Conservation (phyloP, 495 filamentous ascomycete species). For the Penicillium riverlandense region DNA sequence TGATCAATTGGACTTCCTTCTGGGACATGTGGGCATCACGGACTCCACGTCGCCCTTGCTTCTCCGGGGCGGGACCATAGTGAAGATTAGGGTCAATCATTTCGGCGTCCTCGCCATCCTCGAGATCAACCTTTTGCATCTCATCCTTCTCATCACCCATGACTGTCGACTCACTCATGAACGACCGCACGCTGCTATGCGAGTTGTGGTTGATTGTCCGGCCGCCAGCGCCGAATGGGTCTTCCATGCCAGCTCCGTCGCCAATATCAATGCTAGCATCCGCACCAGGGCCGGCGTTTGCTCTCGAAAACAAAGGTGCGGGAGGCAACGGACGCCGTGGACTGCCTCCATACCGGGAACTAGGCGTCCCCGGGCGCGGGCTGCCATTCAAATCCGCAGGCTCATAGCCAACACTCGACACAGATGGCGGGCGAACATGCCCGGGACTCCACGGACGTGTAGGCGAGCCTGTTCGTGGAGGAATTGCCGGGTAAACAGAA, state of each 20-base stretch:
- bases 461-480: conserved; percentile 47
- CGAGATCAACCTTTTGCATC: conserved; percentile 34
- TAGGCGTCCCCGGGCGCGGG: conserved; percentile 84
- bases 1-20: conserved; percentile 92
- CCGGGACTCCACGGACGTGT: conserved; percentile 70
- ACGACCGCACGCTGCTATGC: conserved; percentile 48
- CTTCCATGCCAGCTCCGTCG: conserved; percentile 59
- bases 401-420: conserved; percentile 64
- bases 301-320: conserved; percentile 69
- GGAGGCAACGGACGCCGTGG: conserved; percentile 84
- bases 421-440: conserved; percentile 43
- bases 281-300: conserved; percentile 19
- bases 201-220: conserved; percentile 37
- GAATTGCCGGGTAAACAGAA: conserved; percentile 38
- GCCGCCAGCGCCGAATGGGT: conserved; percentile 66
- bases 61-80: conserved; percentile 82
- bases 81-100: conserved; percentile 47
- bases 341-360: conserved; percentile 77
- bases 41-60: conserved; percentile 77
- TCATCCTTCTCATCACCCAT: conserved; percentile 48
- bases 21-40: conserved; percentile 82
- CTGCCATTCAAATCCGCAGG: conserved; percentile 82
- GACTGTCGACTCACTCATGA: conserved; percentile 58
- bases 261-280: conserved; percentile 45
- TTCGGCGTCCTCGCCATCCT: conserved; percentile 35